Conservation (phyloP, 306 rosid genomes). For the Carpinus fangiana region DNA sequence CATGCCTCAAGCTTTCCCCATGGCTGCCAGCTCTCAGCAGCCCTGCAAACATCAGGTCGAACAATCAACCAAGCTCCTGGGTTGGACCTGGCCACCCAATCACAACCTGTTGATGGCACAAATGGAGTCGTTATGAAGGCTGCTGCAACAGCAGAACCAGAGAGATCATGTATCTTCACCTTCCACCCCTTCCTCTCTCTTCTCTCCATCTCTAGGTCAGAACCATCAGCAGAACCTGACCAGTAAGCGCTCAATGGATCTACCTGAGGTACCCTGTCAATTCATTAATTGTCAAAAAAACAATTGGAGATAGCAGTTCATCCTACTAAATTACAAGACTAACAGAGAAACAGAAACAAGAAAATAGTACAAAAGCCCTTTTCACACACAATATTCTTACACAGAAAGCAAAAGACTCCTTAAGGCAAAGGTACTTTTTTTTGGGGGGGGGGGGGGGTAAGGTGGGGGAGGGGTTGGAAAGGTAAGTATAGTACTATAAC, state of each 20-base stretch:
- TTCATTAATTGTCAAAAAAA: constrained; percentile 36
- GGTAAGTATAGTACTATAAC: too few species aligned
- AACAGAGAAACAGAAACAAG: not conserved
- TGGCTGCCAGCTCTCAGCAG: constrained; percentile 94
- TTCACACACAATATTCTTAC: not conserved
- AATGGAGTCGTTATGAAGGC: constrained; percentile 99
- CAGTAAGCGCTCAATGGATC: constrained; percentile 79
- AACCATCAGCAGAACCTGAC: constrained; percentile 55
- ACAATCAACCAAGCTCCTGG: constrained; percentile 97
- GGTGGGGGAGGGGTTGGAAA: too few species aligned
- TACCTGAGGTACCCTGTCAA: constrained; percentile 76
- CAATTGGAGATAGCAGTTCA: constrained; percentile 27
- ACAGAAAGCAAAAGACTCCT: not conserved
- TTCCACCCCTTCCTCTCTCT: constrained; percentile 96
- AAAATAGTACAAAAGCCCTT: not conserved
- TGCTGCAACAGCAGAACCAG: constrained; percentile 98
- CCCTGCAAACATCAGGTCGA: constrained; percentile 66
- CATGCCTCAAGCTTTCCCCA: constrained; percentile 99
- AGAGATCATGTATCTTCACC: constrained; percentile 96
- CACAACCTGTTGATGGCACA: constrained; percentile 96
- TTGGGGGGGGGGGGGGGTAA: not conserved
- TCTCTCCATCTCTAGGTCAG: constrained; percentile 58
- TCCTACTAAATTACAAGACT: not conserved
- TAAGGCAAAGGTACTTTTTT: not conserved
- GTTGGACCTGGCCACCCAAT: constrained; percentile 91